Evolutionary conservation across 192 early-diverging fungal genomes (phyloP), one percentile per base, ranked within the genome.

Genomic region (Gonapodya prolifera): DNA sequence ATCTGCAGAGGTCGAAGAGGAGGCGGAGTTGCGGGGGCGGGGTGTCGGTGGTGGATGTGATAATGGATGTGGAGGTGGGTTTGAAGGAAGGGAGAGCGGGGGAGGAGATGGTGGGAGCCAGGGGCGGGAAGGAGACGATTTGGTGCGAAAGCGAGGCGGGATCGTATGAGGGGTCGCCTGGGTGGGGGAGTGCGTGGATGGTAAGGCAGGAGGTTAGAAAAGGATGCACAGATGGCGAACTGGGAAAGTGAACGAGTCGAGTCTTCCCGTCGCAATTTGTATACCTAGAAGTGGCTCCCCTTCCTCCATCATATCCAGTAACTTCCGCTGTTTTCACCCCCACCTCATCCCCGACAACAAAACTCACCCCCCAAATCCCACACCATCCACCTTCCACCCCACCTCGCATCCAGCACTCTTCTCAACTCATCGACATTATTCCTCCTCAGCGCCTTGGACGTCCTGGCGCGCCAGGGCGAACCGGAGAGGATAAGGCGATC

Each of bases 151-250:
- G 86, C 13, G 71, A 76, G 29, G 77, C 31, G 1, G 85, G 79
- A 35, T 88, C 86, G 78, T 89, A 90, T 31, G 45, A 33, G 0
- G 87, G 83, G 70, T 88, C 87, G 34, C 79, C 86, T 86, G 36
- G 28, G 35, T 8, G n/a, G n/a, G n/a, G n/a, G n/a, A n/a, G n/a
- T n/a, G n/a, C n/a, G n/a, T n/a, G n/a, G n/a, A n/a, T n/a, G n/a
- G n/a, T n/a, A n/a, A n/a, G n/a, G n/a, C n/a, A n/a, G n/a, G n/a
- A n/a, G n/a, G n/a, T n/a, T n/a, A n/a, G n/a, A n/a, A n/a, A n/a
- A n/a, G n/a, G n/a, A n/a, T n/a, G n/a, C n/a, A n/a, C n/a, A n/a
- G n/a, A n/a, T n/a, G n/a, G n/a, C n/a, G n/a, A n/a, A n/a, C n/a
- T n/a, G n/a, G n/a, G n/a, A n/a, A n/a, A n/a, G n/a, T n/a, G n/a